A percentile compares a stretch with the other conserved stretches of the same genome.
phyloP scores from a whole-genome alignment of 164 flowering plant species.

The Vitis rotundifolia region DNA sequence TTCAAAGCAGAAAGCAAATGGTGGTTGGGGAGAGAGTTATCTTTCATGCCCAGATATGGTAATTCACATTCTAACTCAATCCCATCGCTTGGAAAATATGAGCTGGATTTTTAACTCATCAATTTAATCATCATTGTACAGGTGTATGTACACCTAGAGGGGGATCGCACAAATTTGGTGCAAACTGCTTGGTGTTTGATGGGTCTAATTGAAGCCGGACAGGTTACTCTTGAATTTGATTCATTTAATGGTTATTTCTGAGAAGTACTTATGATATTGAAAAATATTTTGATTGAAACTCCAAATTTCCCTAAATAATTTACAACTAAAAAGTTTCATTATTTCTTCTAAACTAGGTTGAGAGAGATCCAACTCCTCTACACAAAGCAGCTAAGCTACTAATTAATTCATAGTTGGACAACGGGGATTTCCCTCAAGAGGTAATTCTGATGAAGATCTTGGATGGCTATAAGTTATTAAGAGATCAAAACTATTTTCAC shows the following conservation, averaged over 20 bases:
- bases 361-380: constrained; percentile 36
- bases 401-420: constrained; percentile 38
- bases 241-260: neutral
- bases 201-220: constrained; percentile 54
- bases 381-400: constrained; percentile 37
- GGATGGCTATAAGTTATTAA: too few relatives aligned
- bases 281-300: too few relatives aligned
- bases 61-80: neutral
- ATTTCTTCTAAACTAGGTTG: constrained; percentile 13
- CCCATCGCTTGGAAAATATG: too few relatives aligned
- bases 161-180: constrained; percentile 45
- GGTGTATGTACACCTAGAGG: constrained; percentile 48
- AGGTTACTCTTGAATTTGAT: constrained; percentile 27
- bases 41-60: constrained; percentile 56
- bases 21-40: constrained; percentile 67
- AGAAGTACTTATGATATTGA: too few relatives aligned
- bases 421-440: constrained; percentile 50
- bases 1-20: constrained; percentile 33
- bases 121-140: constrained; percentile 1
- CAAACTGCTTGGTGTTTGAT: constrained; percentile 63
- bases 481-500: too few relatives aligned
- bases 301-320: too few relatives aligned
- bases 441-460: constrained; percentile 5
- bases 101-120: too few relatives aligned
- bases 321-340: neutral